phyloP scores from a whole-genome alignment of 1,284 basidiomycete species.

The Cutaneotrichosporon sp. region DNA sequence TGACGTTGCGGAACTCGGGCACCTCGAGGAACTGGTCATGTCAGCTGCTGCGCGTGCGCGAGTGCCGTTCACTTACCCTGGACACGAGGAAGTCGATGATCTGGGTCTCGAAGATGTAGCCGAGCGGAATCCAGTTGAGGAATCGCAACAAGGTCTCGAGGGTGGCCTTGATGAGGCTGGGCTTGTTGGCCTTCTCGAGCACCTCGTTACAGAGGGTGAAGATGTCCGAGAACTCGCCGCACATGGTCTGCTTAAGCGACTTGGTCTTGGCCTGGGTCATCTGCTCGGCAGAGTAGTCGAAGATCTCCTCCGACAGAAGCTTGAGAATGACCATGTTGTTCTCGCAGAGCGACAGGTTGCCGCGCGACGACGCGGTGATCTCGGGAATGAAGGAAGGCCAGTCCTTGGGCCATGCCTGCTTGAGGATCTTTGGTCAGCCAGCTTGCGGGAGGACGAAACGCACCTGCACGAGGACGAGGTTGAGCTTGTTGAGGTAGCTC shows the following conservation, averaged over 20 bases:
- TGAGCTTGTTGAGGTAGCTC: constrained; percentile 95
- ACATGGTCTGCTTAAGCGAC: constrained; percentile 96
- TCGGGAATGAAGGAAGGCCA: constrained; percentile 99
- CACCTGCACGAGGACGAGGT: constrained; percentile 92
- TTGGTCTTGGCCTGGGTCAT: constrained; percentile 99
- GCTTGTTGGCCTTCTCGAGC: constrained; percentile 95
- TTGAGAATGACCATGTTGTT: constrained; percentile 99
- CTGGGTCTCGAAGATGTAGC: constrained; percentile 98
- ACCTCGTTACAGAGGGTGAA: constrained; percentile 96
- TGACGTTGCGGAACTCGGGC: constrained; percentile 96
- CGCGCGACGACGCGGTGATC: constrained; percentile 95
- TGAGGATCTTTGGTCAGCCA: constrained; percentile 71
- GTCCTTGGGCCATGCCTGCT: constrained; percentile 99
- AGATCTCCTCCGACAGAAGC: constrained; percentile 97
- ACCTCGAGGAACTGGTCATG: constrained; percentile 90
- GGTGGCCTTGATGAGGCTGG: constrained; percentile 91
- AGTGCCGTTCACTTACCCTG: constrained; percentile 55
- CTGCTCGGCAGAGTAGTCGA: constrained; percentile 98
- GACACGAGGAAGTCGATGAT: constrained; percentile 93
- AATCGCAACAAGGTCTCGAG: constrained; percentile 95
- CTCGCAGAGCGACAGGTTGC: constrained; percentile 94
- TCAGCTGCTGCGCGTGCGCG: neutral
- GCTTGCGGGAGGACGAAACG: constrained; percentile 31
- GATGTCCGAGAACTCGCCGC: constrained; percentile 93
- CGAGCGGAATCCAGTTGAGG: constrained; percentile 99